These are phyloP conservation scores for Gonapodya sp. DNA, from an alignment of 192 early-diverging fungal genomes.

Conservation along the genomic window DNA sequence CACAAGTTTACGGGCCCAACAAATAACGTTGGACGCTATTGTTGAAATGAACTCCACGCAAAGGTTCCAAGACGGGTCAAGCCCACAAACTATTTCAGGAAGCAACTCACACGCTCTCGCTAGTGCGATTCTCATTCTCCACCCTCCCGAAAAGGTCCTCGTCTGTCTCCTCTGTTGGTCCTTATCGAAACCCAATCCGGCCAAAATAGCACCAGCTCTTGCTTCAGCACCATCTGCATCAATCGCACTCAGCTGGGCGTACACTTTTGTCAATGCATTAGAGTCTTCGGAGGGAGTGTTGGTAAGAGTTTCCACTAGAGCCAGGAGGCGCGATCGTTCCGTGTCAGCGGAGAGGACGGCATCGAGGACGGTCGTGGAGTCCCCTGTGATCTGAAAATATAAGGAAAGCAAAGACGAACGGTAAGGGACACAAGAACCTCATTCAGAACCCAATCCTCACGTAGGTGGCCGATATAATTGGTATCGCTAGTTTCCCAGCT, in stretches of 20 bases:
- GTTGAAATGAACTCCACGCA: too few species aligned
- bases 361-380: constrained; percentile 72
- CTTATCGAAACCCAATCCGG: constrained; percentile 10
- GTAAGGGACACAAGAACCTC: too few species aligned
- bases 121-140: constrained; percentile 16
- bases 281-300: constrained; percentile 28
- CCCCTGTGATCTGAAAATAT: constrained; percentile 66
- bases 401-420: background rate
- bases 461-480: too few species aligned
- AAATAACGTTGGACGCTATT: too few species aligned
- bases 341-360: constrained; percentile 89
- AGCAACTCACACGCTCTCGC: constrained; percentile 10
- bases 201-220: constrained; percentile 17
- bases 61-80: too few species aligned
- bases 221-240: constrained; percentile 96
- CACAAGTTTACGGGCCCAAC: too few species aligned
- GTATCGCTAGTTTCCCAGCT: too few species aligned
- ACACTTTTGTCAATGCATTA: constrained; percentile 65
- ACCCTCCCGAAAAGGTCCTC: constrained; percentile 15
- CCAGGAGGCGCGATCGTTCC: constrained; percentile 81
- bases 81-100: background rate
- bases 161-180: constrained; percentile 10
- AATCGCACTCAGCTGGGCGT: constrained; percentile 82
- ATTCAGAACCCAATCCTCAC: too few species aligned
- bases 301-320: constrained; percentile 66